Percentiles rank a stretch among this genome's conserved stretches.
Evolutionary conservation across 129 eudicot genomes (phyloP).

Genomic region (sunflower (Helianthus annuus)): HanXRQr2.0-SUNRISE NC_035447.2:111505861-111506360

Average conservation of each 20-base stretch:
- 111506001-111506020: background rate
- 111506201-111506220: constrained; percentile 62
- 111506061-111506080: background rate
- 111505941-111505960: no score
- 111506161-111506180: constrained; percentile 63
- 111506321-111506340: background rate
- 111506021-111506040: no score
- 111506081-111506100: background rate
- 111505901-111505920: no score
- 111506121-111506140: constrained; percentile 58
- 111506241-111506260: background rate
- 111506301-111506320: background rate
- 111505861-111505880: background rate
- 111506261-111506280: background rate
- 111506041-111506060: background rate
- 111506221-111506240: background rate
- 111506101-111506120: constrained; percentile 51
- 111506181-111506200: constrained; percentile 61
- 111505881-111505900: no score
- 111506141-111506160: constrained; percentile 58
- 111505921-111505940: no score
- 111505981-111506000: background rate
- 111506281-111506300: background rate
- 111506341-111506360: no score
- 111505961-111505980: no score